These are phyloP conservation scores for Corymbia citriodora DNA, from an alignment of 441 rosid species.

Conservation along the genomic window DNA sequence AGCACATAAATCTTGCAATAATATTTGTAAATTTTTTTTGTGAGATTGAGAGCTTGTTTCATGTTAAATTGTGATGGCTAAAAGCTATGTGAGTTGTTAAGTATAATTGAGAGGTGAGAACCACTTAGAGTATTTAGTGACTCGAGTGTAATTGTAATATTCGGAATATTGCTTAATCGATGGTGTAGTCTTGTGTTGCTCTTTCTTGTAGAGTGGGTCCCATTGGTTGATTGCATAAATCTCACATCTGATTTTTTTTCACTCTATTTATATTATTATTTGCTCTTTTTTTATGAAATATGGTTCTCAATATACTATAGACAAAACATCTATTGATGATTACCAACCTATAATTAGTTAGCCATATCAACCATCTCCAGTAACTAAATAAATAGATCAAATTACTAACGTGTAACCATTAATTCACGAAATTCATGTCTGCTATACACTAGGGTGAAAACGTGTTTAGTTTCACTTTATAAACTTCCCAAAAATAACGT, in stretches of 20 bases:
- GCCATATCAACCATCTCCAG: not conserved
- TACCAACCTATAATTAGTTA: not conserved
- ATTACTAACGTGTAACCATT: not conserved
- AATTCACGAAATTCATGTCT: not conserved
- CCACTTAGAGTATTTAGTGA: not conserved
- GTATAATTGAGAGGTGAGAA: not conserved
- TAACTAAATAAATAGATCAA: not conserved
- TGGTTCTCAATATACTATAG: not conserved
- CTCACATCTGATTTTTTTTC: too few species aligned
- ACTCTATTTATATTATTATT: too few species aligned
- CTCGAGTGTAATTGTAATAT: not conserved
- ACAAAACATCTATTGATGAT: not conserved
- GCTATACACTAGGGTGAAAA: not conserved
- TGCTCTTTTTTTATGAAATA: not conserved
- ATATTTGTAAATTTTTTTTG: too few species aligned
- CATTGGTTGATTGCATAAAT: too few species aligned
- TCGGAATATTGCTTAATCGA: too few species aligned
- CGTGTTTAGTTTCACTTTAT: not conserved
- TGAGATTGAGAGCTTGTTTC: not conserved
- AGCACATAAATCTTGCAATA: not conserved
- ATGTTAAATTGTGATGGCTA: not conserved
- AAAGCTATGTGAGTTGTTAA: not conserved
- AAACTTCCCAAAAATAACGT: not conserved
- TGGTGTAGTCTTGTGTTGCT: not conserved
- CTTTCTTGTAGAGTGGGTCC: not conserved